phyloP scores from a whole-genome alignment of 2,329 filamentous ascomycete species.

The Botryotinia globosa region DNA sequence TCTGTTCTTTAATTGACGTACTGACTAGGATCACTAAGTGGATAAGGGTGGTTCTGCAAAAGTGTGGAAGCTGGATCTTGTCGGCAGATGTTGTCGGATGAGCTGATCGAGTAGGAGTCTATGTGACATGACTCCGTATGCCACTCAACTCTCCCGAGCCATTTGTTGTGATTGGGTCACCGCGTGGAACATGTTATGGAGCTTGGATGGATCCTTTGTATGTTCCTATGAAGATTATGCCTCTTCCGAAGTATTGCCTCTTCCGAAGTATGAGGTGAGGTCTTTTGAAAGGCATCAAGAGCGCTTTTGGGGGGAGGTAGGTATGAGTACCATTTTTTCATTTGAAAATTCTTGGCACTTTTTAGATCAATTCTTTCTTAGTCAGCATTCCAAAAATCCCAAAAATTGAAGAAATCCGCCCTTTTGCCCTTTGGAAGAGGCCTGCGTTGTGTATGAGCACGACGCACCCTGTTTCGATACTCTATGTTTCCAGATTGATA shows the following conservation, averaged over 20 bases:
- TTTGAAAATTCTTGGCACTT: no score
- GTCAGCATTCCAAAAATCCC: no score
- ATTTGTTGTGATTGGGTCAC: not conserved
- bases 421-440: no score
- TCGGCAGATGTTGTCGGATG: not conserved
- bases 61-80: not conserved
- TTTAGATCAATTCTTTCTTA: no score
- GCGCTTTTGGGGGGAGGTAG: no score
- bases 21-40: not conserved
- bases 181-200: not conserved
- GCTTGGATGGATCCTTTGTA: slow-evolving; percentile 13
- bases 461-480: no score
- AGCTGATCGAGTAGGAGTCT: not conserved
- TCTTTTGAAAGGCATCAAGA: no score
- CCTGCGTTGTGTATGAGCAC: no score
- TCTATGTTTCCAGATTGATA: slow-evolving; percentile 90
- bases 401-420: no score
- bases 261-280: no score
- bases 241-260: no score
- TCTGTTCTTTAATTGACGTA: not conserved
- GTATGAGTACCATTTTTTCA: no score
- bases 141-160: not conserved
- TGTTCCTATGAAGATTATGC: slow-evolving; percentile 29
- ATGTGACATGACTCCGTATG: not conserved
- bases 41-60: not conserved